Evolutionary conservation across 208 protist species (phyloP).

Genomic region (Porcisia deanei): DNA sequence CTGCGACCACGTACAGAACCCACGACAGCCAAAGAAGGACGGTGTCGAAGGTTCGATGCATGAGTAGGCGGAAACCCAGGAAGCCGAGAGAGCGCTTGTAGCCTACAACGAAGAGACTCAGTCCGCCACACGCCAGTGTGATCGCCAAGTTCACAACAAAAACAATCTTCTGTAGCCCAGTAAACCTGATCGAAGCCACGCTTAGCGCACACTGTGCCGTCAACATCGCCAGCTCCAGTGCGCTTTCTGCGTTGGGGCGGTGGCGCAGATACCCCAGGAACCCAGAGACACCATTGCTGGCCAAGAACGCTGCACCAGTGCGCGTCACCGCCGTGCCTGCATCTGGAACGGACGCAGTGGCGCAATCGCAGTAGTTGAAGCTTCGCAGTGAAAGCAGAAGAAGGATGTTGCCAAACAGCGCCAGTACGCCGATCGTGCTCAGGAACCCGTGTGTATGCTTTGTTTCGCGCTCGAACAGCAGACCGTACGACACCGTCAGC

Average conservation of each 20-base stretch:
- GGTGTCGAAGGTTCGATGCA: constrained; percentile 42
- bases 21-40: constrained; percentile 40
- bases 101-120: constrained; percentile 59
- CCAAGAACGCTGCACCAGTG: constrained; percentile 18
- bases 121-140: constrained; percentile 40
- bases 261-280: constrained; percentile 39
- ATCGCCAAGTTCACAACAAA: constrained; percentile 40
- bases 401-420: constrained; percentile 58
- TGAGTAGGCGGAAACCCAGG: constrained; percentile 16
- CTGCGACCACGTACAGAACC: constrained; percentile 34
- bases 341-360: neutral
- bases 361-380: constrained; percentile 35
- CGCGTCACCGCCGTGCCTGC: neutral
- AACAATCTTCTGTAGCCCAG: constrained; percentile 13
- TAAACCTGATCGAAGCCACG: constrained; percentile 28
- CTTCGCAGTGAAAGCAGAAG: constrained; percentile 55
- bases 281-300: constrained; percentile 10
- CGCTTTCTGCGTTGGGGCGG: constrained; percentile 68
- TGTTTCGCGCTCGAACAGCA: constrained; percentile 28
- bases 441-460: constrained; percentile 44
- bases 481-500: constrained; percentile 30
- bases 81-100: constrained; percentile 42
- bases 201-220: constrained; percentile 42
- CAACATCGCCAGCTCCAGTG: constrained; percentile 48
- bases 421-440: constrained; percentile 32